Base-by-base conservation (phyloP, 805 yeast species). In the Ogataea paradorogensis region DNA sequence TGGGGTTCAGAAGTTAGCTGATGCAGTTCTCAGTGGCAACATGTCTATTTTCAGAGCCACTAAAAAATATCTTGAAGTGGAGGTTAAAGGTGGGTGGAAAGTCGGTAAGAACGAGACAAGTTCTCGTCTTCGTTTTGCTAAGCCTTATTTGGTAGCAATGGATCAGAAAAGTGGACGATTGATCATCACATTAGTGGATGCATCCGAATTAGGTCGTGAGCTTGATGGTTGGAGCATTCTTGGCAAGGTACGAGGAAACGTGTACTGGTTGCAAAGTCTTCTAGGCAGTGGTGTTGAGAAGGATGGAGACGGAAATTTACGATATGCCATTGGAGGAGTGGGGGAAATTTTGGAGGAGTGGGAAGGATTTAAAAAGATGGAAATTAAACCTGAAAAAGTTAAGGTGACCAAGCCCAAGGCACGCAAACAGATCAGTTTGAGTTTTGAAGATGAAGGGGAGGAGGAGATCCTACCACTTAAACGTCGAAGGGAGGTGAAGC, bases 401-500 rank as follows among this genome's bases (percentile, higher is more conserved):
- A 13, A 23, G 13, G 13, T n/a, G 7, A 5, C 11, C 21, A 26
- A 26, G 25, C 20, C n/a, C 14, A 38, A 24, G 16, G 16, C 32
- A 5, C 33, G 36, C 10, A 29, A 30, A 23, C 47, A 47, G 22
- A 27, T 47, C 6, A 34, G 27, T 4, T 24, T 45, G 33, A 45
- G 48, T 30, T 45, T 45, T 25, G 45, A 24, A 9, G 46, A 35
- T 9, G 47, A 43, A 22, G 48, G 40, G 33, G 51, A 41, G 16
- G 48, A 38, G 11, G 42, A n/a, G 77, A 23, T 23, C n/a, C 5
- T 9, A 5, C 25, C 25, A 4, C 25, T 9, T 4, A 9, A 77
- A 21, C 20, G 20, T 61, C 71, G 30, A 65, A 74, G 43, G 91
- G 84, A 55, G 30, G 25, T 25, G 23, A 32, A 30, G n/a, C 33